These are phyloP conservation scores for Chrysophaeum taylorii DNA, from an alignment of 352 stramenopile species.

Conservation along the genomic window DNA sequence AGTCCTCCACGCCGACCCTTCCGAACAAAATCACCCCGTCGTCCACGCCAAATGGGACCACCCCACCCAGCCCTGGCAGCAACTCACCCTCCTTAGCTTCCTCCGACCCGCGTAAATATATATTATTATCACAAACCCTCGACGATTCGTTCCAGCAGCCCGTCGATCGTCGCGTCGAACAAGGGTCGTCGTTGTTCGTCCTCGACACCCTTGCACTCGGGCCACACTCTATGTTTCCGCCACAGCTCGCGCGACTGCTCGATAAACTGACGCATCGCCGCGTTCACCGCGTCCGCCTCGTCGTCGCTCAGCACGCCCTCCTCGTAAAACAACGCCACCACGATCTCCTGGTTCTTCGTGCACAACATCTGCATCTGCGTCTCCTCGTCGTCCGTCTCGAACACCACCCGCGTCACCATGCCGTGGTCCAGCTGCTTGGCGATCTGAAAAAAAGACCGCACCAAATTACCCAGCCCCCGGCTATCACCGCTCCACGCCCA, in stretches of 20 bases:
- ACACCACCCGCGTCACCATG: slow-evolving; percentile 12
- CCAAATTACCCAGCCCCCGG: not conserved
- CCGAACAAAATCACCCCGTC: too few relatives aligned
- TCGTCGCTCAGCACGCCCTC: not conserved
- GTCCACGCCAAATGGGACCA: too few relatives aligned
- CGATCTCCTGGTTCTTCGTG: slow-evolving; percentile 9
- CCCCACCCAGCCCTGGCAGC: too few relatives aligned
- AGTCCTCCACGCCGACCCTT: too few relatives aligned
- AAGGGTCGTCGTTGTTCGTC: too few relatives aligned
- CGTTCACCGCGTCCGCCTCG: not conserved
- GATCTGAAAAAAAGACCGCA: slow-evolving; percentile 9
- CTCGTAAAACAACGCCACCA: slow-evolving; percentile 8
- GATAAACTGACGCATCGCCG: slow-evolving; percentile 10
- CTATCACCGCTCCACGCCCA: not conserved
- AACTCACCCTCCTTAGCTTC: too few relatives aligned
- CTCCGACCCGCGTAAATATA: too few relatives aligned
- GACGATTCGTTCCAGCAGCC: too few relatives aligned
- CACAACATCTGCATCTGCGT: slow-evolving; percentile 2
- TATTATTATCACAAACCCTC: too few relatives aligned
- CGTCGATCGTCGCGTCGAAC: too few relatives aligned
- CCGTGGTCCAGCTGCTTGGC: slow-evolving; percentile 8
- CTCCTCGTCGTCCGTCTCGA: not conserved
- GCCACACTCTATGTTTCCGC: slow-evolving; percentile 38
- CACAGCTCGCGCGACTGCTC: slow-evolving; percentile 15
- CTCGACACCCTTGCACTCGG: too few relatives aligned